Evolutionary conservation across 306 rosid genomes (phyloP).

Genomic region (Macrotyloma uniflorum): DNA sequence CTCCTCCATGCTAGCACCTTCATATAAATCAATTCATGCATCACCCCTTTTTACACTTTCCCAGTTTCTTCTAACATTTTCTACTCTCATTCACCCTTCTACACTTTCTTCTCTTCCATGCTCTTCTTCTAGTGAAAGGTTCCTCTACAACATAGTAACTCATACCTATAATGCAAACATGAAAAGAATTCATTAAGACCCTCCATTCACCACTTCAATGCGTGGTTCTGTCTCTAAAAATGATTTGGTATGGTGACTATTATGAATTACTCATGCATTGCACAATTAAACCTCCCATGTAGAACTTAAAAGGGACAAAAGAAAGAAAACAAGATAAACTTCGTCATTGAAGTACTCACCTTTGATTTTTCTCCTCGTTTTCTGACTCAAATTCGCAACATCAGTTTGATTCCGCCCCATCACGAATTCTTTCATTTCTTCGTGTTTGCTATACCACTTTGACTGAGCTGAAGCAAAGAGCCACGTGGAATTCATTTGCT

Average conservation of each 20-base stretch:
- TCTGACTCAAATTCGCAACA: constrained; percentile 24
- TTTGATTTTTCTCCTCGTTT: constrained; percentile 29
- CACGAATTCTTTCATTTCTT: constrained; percentile 6
- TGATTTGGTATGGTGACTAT: too few species aligned
- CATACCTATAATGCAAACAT: constrained; percentile 27
- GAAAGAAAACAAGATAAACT: not conserved
- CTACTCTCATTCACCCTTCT: not conserved
- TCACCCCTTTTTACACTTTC: not conserved
- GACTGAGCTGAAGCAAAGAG: constrained; percentile 46
- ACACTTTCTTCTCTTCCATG: constrained; percentile 35
- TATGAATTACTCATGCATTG: not conserved
- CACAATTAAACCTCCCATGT: not conserved
- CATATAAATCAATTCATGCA: not conserved
- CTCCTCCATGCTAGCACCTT: not conserved
- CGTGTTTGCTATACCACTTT: constrained; percentile 14
- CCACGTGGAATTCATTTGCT: constrained; percentile 69
- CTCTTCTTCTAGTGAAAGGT: constrained; percentile 11
- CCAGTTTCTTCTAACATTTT: not conserved
- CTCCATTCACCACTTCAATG: not conserved
- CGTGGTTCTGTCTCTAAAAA: not conserved
- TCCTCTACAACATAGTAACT: not conserved
- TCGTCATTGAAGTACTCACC: constrained; percentile 12
- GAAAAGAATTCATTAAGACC: not conserved
- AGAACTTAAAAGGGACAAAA: not conserved
- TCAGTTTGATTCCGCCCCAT: constrained; percentile 24